phyloP scores from a whole-genome alignment of 2,329 filamentous ascomycete species.

The Emydomyces testavorans region DNA sequence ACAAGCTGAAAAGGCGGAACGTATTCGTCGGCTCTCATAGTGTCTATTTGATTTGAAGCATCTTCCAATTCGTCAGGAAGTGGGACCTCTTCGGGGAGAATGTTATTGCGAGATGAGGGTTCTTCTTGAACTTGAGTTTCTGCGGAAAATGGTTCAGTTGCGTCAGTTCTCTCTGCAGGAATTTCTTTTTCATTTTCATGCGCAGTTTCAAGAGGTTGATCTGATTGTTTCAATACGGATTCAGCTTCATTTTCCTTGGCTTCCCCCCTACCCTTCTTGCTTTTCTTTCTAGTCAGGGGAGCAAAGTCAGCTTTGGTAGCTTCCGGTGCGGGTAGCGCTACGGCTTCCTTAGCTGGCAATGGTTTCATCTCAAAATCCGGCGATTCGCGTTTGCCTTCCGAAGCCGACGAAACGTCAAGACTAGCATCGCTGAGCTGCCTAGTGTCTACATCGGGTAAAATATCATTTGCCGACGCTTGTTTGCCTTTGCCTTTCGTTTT shows the following conservation, averaged over 20 bases:
- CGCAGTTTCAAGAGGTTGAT: neutral
- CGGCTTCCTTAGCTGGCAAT: neutral
- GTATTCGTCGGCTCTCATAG: neutral
- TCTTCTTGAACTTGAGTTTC: neutral
- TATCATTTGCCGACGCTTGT: neutral
- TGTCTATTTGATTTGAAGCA: neutral
- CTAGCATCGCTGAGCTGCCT: neutral
- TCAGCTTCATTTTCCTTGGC: neutral
- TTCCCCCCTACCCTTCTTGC: slow-evolving; percentile 10
- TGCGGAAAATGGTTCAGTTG: neutral
- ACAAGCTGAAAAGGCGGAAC: neutral
- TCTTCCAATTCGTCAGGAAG: neutral
- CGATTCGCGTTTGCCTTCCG: neutral
- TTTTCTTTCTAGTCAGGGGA: slow-evolving; percentile 5
- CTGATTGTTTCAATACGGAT: neutral
- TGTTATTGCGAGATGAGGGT: neutral
- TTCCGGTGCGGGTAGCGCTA: neutral
- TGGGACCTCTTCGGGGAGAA: neutral
- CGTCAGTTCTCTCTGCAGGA: neutral
- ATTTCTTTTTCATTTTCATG: neutral
- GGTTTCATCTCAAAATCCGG: neutral
- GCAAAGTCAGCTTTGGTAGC: neutral
- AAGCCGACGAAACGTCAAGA: neutral
- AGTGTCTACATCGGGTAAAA: neutral
- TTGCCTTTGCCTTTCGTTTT: neutral